A percentile compares a stretch with the other conserved stretches of the same genome.
Evolutionary conservation across 768 basidiomycete species (phyloP).

Genomic region (Serendipita sp.): DNA sequence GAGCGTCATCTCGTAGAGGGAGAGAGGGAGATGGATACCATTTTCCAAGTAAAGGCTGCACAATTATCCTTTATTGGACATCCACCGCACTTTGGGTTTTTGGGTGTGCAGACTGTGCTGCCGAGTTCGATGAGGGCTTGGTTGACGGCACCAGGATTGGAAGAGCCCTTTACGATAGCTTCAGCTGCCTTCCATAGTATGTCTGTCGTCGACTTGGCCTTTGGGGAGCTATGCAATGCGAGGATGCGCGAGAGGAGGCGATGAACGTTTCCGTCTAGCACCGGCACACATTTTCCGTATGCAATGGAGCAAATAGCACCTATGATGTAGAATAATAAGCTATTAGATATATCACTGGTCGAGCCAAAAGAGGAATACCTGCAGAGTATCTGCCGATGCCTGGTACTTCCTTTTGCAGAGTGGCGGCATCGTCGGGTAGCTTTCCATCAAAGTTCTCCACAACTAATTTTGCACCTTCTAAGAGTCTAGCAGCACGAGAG

Average conservation of each 20-base stretch:
- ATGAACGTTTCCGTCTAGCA: slow-evolving; percentile 87
- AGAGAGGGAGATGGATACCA: slow-evolving; percentile 1
- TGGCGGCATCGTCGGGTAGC: slow-evolving; percentile 64
- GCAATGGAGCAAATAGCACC: slow-evolving; percentile 55
- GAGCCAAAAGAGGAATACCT: slow-evolving; percentile 30
- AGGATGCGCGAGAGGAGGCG: slow-evolving; percentile 70
- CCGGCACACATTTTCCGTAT: slow-evolving; percentile 66
- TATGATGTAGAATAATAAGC: slow-evolving; percentile 8
- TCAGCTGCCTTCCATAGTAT: slow-evolving; percentile 69
- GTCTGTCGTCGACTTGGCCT: slow-evolving; percentile 60
- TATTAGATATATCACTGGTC: not conserved
- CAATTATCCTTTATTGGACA: slow-evolving; percentile 66
- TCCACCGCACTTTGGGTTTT: slow-evolving; percentile 50
- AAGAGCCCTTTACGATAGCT: slow-evolving; percentile 41
- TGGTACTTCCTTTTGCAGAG: slow-evolving; percentile 68
- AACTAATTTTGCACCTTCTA: slow-evolving; percentile 69
- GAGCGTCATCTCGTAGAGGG: not conserved
- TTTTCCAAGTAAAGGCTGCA: slow-evolving; percentile 31
- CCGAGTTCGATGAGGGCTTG: slow-evolving; percentile 92
- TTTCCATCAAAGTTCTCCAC: slow-evolving; percentile 47
- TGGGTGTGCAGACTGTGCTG: slow-evolving; percentile 80
- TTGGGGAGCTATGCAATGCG: slow-evolving; percentile 67
- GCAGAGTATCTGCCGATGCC: slow-evolving; percentile 84
- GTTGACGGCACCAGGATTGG: slow-evolving; percentile 68
- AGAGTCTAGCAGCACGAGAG: slow-evolving; percentile 65